Base-by-base conservation (phyloP, 257 asterid genomes). In the Fraxinus anomala region DNA sequence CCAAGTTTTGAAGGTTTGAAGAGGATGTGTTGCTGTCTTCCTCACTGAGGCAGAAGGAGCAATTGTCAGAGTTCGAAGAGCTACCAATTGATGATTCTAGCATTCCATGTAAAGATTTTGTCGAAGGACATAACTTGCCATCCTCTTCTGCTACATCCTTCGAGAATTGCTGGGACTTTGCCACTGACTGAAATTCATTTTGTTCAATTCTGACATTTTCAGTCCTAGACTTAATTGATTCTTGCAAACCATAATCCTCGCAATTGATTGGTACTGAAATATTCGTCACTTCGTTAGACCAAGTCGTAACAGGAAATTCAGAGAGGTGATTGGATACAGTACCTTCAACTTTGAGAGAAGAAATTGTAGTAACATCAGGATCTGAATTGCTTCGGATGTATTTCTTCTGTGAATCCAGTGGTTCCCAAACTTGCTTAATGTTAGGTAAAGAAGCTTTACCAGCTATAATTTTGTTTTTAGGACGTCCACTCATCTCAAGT, bases 391-490 rank as follows among this genome's bases (percentile, higher is more conserved):
- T 89, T 36, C 92, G 85, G 31, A 82, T 68, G 76, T 85, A 88
- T 83, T 90, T 89, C 91, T 91, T 94, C 74, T 85, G 94, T 31
- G 94, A 87, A 82, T 93, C 97, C 88, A 89, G 79, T 72, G 99
- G 99, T 85, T 96, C 99, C 99, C 98, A 96, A 68, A 92, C 97
- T 87, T 92, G 91, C 89, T 88, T 92, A 63, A 86, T 81, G 76
- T 49, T 79, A 73, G 86, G 87, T 78, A 88, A 81, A 82, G 66
- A 56, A 21, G 65, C 6, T 26, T 81, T 80, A 28, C 86, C 83
- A 78, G 73, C 39, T 51, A 69, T 72, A 24, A 67, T 73, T 88
- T 88, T 94, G 85, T 80, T 86, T 85, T 91, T 92, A 80, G 89
- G 85, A 83, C 90, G 89, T 33, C 89, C 92, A 73, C 77, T 82